Evolutionary conservation across 2,329 filamentous ascomycete species (phyloP).

Genomic region (Chalaropsis thielavioides): DNA sequence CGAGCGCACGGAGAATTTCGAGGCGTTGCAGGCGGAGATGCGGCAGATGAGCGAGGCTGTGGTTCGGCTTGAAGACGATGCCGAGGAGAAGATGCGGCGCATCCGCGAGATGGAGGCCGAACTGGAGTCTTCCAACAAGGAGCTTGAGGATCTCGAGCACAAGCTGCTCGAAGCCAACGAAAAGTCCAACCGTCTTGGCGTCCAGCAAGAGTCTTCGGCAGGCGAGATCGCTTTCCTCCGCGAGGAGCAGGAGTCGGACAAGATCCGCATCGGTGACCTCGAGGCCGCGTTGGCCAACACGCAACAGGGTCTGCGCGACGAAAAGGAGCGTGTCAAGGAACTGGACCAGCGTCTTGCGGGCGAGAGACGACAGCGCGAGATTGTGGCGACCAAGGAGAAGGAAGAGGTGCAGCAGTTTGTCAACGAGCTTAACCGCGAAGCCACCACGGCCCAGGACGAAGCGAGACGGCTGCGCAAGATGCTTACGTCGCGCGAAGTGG

Average conservation of each 20-base stretch:
- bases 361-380: constrained; percentile 74
- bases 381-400: constrained; percentile 77
- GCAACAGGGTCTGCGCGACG: constrained; percentile 69
- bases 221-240: constrained; percentile 88
- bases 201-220: constrained; percentile 85
- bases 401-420: constrained; percentile 88
- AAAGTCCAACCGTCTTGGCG: constrained; percentile 73
- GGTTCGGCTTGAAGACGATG: constrained; percentile 77
- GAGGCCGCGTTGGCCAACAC: constrained; percentile 67
- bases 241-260: constrained; percentile 93
- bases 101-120: constrained; percentile 76
- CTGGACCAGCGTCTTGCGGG: constrained; percentile 60
- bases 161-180: constrained; percentile 71
- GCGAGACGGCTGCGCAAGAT: constrained; percentile 67
- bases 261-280: constrained; percentile 91
- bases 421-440: constrained; percentile 80
- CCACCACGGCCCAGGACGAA: constrained; percentile 72
- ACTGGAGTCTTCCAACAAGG: constrained; percentile 67
- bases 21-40: constrained; percentile 87
- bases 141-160: constrained; percentile 73
- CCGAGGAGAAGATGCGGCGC: constrained; percentile 59
- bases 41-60: constrained; percentile 77
- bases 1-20: constrained; percentile 72
- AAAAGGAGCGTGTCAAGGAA: constrained; percentile 61
- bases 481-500: constrained; percentile 69